Conservation (phyloP, 371 early-diverging fungal species). For the Parasitella parasitica region DNA sequence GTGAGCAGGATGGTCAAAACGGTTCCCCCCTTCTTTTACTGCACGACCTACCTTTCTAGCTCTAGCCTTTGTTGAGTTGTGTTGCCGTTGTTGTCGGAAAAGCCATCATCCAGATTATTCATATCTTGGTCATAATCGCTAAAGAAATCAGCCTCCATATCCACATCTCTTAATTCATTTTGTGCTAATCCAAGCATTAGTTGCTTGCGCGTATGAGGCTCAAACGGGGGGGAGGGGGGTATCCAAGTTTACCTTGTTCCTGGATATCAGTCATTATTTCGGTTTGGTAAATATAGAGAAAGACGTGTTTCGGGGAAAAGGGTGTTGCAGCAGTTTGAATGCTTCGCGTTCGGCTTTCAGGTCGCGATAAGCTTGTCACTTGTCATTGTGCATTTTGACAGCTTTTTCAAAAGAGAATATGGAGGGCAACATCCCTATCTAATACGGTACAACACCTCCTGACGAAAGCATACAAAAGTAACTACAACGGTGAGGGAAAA, state of each 20-base stretch:
- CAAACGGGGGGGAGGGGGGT: no score
- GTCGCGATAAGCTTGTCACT: not conserved
- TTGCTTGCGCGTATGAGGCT: no score
- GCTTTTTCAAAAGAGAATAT: no score
- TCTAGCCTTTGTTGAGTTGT: not conserved
- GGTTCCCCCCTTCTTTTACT: no score
- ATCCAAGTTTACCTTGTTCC: not conserved
- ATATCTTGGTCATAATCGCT: conserved; percentile 17
- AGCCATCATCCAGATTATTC: not conserved
- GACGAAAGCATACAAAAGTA: no score
- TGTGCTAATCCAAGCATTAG: not conserved
- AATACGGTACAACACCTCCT: no score
- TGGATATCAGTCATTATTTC: not conserved
- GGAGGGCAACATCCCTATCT: no score
- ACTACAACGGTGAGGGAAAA: no score
- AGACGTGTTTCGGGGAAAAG: not conserved
- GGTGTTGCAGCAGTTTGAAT: not conserved
- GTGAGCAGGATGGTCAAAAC: not conserved
- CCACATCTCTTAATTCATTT: conserved; percentile 20
- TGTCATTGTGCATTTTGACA: no score
- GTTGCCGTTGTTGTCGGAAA: conserved; percentile 16
- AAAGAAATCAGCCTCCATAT: conserved; percentile 9
- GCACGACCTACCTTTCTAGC: not conserved
- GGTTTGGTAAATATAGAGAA: not conserved
- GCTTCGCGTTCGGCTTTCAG: not conserved